A percentile compares a stretch with the other conserved stretches of the same genome.
Evolutionary conservation across 129 eudicot genomes (phyloP).

Genomic region (Flaveria trinervia): DNA sequence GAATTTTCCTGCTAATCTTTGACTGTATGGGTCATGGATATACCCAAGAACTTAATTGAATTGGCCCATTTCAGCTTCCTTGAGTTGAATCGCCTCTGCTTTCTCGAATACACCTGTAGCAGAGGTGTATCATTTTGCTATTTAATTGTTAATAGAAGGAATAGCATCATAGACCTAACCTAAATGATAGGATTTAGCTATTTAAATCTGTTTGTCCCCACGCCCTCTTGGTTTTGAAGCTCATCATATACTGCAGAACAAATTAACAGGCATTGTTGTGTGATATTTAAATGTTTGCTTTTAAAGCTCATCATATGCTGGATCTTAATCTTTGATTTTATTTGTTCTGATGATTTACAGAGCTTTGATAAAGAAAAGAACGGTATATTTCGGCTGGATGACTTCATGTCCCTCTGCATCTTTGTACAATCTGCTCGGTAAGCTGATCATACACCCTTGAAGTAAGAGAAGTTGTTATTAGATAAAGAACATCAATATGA

Average conservation of each 20-base stretch:
- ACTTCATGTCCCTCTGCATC: constrained; percentile 83
- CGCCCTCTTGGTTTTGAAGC: background rate
- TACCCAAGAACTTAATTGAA: no score
- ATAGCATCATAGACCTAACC: no score
- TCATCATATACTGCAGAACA: constrained; percentile 13
- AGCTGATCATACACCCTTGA: constrained; percentile 22
- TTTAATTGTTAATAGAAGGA: background rate
- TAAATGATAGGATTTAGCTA: background rate
- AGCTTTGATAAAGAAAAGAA: constrained; percentile 79
- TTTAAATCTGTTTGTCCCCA: background rate
- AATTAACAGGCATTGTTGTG: background rate
- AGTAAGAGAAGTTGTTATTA: constrained; percentile 6
- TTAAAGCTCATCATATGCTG: background rate
- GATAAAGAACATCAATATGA: background rate
- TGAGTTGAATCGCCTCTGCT: no score
- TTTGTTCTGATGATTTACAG: constrained; percentile 37
- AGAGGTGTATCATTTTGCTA: no score
- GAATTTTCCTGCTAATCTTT: no score
- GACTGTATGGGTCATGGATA: no score
- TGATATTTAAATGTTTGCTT: background rate
- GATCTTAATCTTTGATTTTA: background rate
- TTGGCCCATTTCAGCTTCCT: no score
- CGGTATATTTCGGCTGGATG: constrained; percentile 81
- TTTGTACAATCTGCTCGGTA: constrained; percentile 88
- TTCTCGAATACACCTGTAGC: no score